Base-by-base conservation (phyloP, 1,284 basidiomycete species). In the Kalmanozyma brasiliensis region DNA sequence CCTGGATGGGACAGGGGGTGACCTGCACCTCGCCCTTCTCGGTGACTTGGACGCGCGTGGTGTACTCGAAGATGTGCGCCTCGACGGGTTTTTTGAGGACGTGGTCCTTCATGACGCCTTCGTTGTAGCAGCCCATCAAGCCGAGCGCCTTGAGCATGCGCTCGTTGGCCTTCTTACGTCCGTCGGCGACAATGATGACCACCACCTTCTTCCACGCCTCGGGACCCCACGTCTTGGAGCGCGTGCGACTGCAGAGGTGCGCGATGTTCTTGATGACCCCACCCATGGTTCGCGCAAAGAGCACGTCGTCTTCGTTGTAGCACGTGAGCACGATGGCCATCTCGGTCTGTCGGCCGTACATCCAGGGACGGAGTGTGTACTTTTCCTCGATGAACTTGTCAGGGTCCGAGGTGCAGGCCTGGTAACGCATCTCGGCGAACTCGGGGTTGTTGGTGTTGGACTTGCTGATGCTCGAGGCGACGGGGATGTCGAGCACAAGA, bases 51-150 rank as follows among this genome's bases (percentile, higher is more conserved):
- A 97, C 93, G 30, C 91, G 91, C 0, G 94, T 91, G 0, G 94
- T 98, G 80, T 93, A 93, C 84, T 98, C 95, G 82, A 94, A 98
- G 23, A 98, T 82, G 84, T 98, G 95, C 1, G 93, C 94, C 1
- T 92, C 91, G 20, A 97, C 93, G 17, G 89, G 87, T 74, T 91
- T 89, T 56, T 90, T 89, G 82, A 94, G 91, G 74, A 98, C 89
- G 75, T 87, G 87, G 82, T 92, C 94, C 82, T 92, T 93, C 89
- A 96, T 96, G 77, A 91, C 90, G 33, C 85, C 85, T 64, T 86
- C 86, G 68, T 87, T 86, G 76, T 85, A 87, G 26, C 87, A 86
- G 10, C 87, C 86, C 42, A 87, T 81, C 20, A 76, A 49, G 3
- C 84, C 85, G 4, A 84, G 86, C 77, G 92, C 94, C 83, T 97